Base-by-base conservation (phyloP, 2,329 filamentous ascomycete genomes). In the Aspergillus alliaceus region DNA sequence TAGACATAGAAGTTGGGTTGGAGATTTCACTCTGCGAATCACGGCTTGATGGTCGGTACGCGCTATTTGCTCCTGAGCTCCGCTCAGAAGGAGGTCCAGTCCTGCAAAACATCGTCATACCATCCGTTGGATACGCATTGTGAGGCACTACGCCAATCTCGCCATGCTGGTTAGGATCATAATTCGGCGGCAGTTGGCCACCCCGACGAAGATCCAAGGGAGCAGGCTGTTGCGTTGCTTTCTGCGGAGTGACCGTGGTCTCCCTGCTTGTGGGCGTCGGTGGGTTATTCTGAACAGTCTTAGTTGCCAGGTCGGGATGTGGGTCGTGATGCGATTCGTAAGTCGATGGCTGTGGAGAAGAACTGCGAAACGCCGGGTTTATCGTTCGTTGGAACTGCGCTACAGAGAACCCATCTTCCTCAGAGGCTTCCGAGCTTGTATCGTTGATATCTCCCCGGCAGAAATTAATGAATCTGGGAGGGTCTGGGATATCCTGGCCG, bases 401-500 rank as follows among this genome's bases (percentile, higher is more conserved):
- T 12, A 99, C 91, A 0, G 92, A 96, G 71, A 96, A 99, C 4
- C 93, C 91, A 62, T 96, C 93, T n/a, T 96, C 93, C 22, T 96
- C 92, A 0, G 90, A 93, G 11, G 84, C 81, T 61, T 95, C 91
- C 1, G 93, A 97, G 64, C 87, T 86, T 35, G 85, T 87, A 66
- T 99, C 95, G 54, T 87, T 79, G 35, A 83, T 82, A 46, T 88
- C 77, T 72, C 93, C 95, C 11, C 95, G 89, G 73, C 91, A 96
- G 75, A 98, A 99, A 79, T 99, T 97, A 85, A 99, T 97, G 74
- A 97, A 99, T 74, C 92, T 97, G 42, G 95, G 95, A 24, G 95
- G 86, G 73, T 97, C 95, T 1, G 95, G 96, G 47, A 99, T 99
- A 73, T 99, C 96, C 74, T 98, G 93, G 5, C 95, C 93, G 2